These are phyloP conservation scores for carrot (Daucus carota) DNA, from an alignment of 129 eudicot species.

Conservation along the genomic window DH1_v3.0 NC_030389.2:39110501-39111000, in stretches of 20 bases:
- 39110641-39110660: not conserved
- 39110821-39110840: not conserved
- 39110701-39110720: not conserved
- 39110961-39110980: not conserved
- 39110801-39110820: not conserved
- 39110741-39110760: not conserved
- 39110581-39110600: conserved; percentile 27
- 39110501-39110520: conserved; percentile 39
- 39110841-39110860: not conserved
- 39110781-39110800: not conserved
- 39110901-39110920: not conserved
- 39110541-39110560: conserved; percentile 42
- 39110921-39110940: not conserved
- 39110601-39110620: conserved; percentile 12
- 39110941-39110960: not conserved
- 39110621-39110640: not conserved
- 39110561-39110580: conserved; percentile 46
- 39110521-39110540: conserved; percentile 34
- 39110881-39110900: not conserved
- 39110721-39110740: not conserved
- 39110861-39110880: not conserved
- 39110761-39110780: not conserved
- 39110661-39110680: not conserved
- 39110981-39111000: not conserved
- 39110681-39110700: not conserved